Base-by-base conservation (phyloP, 805 yeast genomes). In the Candida dendrica region DNA sequence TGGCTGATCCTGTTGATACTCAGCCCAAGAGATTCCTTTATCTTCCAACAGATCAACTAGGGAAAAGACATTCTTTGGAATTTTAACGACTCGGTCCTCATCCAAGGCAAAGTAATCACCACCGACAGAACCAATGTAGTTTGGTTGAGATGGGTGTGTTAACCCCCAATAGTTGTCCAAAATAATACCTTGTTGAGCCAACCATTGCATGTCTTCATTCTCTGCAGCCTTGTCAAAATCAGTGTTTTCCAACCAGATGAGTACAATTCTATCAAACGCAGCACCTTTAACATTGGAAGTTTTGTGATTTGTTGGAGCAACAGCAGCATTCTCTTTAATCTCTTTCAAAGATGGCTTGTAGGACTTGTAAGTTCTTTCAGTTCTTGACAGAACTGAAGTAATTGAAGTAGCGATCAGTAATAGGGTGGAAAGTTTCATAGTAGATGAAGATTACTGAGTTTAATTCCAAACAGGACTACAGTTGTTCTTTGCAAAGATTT, bases 111-210 rank as follows among this genome's bases (percentile, higher is more conserved):
- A 72, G 57, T 73, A 69, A 56, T 71, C 77, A 50, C 79, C 79
- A 44, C 67, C 70, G 42, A 65, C 73, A 40, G 75, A 56, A 35
- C 73, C 74, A 42, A 73, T 52, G 54, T 72, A 72, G 61, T 74
- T 74, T 48, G 78, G 77, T 64, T 74, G 73, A 6, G 79, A 72
- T 43, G 78, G 77, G 53, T 71, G 75, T 41, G 76, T 69, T 30
- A 72, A 51, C 33, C 72, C 69, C 67, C 74, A 73, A 65, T 74
- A 73, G 66, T 74, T 74, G 58, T 60, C 63, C 50, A 74, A 61
- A 36, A 61, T 56, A 42, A 72, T 61, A 56, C 77, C 79, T 42
- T 68, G 53, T 49, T 61, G 42, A 22, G 71, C 69, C 41, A 74
- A 61, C 53, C 63, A 61, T 53, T 61, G 59, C 50, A 74, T 56